Evolutionary conservation across 805 yeast species (phyloP).

Genomic region (Cyberlindnera saturnus): DNA sequence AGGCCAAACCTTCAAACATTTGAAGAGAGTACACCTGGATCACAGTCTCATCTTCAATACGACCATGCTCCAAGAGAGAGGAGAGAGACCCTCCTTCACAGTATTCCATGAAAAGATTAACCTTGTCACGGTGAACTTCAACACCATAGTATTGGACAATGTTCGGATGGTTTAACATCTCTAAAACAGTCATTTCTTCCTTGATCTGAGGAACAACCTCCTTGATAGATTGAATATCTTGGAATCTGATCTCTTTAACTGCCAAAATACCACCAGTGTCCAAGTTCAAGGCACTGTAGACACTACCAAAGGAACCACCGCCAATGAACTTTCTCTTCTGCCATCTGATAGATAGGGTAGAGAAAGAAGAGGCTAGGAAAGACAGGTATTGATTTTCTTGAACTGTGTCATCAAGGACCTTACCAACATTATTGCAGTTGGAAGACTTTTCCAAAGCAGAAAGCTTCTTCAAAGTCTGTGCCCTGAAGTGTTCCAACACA

Average conservation of each 20-base stretch:
- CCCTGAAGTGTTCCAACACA: constrained; percentile 51
- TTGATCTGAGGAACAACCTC: constrained; percentile 82
- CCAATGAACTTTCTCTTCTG: constrained; percentile 93
- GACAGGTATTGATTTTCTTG: constrained; percentile 83
- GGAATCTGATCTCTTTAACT: constrained; percentile 89
- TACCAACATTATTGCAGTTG: constrained; percentile 54
- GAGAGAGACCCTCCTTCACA: constrained; percentile 96
- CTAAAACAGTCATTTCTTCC: constrained; percentile 95
- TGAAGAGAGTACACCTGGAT: constrained; percentile 87
- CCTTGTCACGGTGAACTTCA: constrained; percentile 93
- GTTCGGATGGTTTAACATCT: constrained; percentile 92
- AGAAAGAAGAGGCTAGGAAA: constrained; percentile 80
- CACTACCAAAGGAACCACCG: constrained; percentile 94
- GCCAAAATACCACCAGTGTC: constrained; percentile 97
- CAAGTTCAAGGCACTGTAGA: constrained; percentile 83
- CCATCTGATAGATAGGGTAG: constrained; percentile 92
- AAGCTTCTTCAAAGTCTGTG: constrained; percentile 63
- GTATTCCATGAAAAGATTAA: constrained; percentile 93
- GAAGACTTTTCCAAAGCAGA: constrained; percentile 51
- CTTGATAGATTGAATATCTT: constrained; percentile 78
- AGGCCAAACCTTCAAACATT: constrained; percentile 92
- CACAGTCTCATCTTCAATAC: constrained; percentile 92
- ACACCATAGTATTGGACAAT: constrained; percentile 96
- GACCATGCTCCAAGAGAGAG: constrained; percentile 77
- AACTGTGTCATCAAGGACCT: constrained; percentile 82